phyloP scores from a whole-genome alignment of 495 filamentous ascomycete species.

The Talaromyces thailandensis region DNA sequence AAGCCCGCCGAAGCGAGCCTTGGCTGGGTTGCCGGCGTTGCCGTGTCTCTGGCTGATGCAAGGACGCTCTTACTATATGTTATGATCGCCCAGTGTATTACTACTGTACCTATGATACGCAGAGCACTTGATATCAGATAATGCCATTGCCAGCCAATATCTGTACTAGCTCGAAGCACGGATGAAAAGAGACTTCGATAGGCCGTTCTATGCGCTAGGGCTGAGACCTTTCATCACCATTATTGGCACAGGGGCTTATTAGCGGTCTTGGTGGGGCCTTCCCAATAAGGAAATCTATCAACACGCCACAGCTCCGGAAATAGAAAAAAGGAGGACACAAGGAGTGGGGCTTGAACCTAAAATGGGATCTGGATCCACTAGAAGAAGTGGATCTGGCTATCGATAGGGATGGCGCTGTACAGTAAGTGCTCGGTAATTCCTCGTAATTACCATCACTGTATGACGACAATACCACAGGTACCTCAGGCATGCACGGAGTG shows the following conservation, averaged over 20 bases:
- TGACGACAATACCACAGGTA: neutral
- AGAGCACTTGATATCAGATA: neutral
- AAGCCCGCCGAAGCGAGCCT: neutral
- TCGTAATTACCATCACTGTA: neutral
- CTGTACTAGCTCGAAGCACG: neutral
- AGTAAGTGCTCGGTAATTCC: neutral
- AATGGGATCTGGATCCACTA: neutral
- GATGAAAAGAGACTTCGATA: neutral
- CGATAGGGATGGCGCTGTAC: neutral
- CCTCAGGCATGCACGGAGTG: neutral
- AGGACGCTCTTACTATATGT: neutral
- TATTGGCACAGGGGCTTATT: no score
- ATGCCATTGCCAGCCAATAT: neutral
- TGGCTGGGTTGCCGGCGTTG: no score
- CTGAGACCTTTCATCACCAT: neutral
- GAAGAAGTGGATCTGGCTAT: neutral
- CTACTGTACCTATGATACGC: neutral
- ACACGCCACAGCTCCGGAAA: neutral
- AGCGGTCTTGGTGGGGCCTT: neutral
- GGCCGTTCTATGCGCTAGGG: neutral
- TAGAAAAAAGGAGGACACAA: neutral
- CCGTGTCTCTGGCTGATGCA: neutral
- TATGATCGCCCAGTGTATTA: neutral
- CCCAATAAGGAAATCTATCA: neutral
- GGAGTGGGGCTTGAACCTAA: neutral